phyloP scores from a whole-genome alignment of 768 basidiomycete species.

The Leccinum sublutescens region DNA sequence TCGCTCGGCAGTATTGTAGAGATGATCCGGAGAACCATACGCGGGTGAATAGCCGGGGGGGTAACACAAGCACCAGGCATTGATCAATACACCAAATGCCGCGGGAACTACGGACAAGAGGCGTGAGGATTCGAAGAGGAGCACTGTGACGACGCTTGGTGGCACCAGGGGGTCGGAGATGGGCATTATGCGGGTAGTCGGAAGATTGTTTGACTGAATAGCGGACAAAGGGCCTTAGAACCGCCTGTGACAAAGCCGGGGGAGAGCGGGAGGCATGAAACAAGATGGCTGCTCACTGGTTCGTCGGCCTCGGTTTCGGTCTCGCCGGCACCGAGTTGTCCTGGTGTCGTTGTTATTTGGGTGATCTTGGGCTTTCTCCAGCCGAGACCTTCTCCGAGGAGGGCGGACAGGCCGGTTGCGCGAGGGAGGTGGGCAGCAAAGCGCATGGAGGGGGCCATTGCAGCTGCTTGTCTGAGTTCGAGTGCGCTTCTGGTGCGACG shows the following conservation, averaged over 20 bases:
- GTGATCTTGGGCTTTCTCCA: slow-evolving; percentile 39
- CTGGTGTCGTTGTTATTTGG: slow-evolving; percentile 63
- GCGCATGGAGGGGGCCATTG: slow-evolving; percentile 5
- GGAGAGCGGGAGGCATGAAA: slow-evolving; percentile 2
- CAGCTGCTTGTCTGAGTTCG: slow-evolving; percentile 16
- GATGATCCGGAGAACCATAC: slow-evolving; percentile 4
- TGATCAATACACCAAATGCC: slow-evolving; percentile 60
- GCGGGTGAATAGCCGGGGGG: slow-evolving; percentile 37
- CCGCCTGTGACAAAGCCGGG: background rate
- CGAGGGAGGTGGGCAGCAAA: slow-evolving; percentile 11
- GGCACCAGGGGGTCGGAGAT: slow-evolving; percentile 51
- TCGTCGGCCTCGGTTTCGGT: slow-evolving; percentile 81
- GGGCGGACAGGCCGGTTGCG: slow-evolving; percentile 20
- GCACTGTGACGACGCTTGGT: slow-evolving; percentile 46
- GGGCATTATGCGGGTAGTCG: slow-evolving; percentile 62
- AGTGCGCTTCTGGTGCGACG: slow-evolving; percentile 24
- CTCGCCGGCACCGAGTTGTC: slow-evolving; percentile 62
- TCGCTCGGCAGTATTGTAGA: background rate
- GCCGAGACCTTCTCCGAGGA: slow-evolving; percentile 28
- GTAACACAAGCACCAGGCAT: slow-evolving; percentile 51
- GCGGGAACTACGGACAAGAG: slow-evolving; percentile 74
- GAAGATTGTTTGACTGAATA: slow-evolving; percentile 59
- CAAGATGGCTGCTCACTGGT: slow-evolving; percentile 46
- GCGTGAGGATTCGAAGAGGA: slow-evolving; percentile 70
- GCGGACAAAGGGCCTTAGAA: slow-evolving; percentile 6